These are phyloP conservation scores for Candida sp. DNA, from an alignment of 1,139 yeast genomes.

Conservation along the genomic window DNA sequence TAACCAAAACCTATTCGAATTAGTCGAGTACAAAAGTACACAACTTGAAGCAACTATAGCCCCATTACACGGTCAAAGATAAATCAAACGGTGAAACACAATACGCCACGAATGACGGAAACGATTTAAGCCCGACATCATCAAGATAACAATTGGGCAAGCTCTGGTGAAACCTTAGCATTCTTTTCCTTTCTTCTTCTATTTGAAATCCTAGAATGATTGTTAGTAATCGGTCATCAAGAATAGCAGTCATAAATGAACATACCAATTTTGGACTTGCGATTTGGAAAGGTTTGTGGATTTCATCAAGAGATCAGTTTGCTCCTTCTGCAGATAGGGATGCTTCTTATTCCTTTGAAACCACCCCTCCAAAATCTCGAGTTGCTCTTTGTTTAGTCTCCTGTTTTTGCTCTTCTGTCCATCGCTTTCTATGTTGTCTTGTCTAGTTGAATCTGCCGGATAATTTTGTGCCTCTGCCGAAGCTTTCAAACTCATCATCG, in stretches of 20 bases:
- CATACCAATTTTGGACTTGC: conserved; percentile 19
- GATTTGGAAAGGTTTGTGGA: conserved; percentile 7
- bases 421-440: neutral
- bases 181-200: conserved; percentile 15
- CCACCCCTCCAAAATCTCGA: conserved; percentile 10
- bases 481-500: neutral
- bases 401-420: neutral
- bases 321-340: conserved; percentile 8
- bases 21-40: no score
- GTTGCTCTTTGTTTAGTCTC: conserved; percentile 1
- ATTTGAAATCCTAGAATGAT: conserved; percentile 13
- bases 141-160: conserved; percentile 7
- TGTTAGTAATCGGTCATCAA: conserved; percentile 7
- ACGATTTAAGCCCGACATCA: no score
- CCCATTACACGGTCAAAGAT: no score
- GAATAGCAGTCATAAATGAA: neutral
- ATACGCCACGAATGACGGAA: no score
- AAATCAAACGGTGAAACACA: no score
- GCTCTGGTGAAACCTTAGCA: conserved; percentile 11
- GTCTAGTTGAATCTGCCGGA: neutral
- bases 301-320: conserved; percentile 6
- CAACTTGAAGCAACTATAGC: no score
- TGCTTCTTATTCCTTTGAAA: conserved; percentile 9
- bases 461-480: neutral
- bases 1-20: no score